Evolutionary conservation across 176 grass and related monocot genomes (phyloP), one percentile per base, ranked within the genome.

Genomic region (Microstegium vimineum): DNA sequence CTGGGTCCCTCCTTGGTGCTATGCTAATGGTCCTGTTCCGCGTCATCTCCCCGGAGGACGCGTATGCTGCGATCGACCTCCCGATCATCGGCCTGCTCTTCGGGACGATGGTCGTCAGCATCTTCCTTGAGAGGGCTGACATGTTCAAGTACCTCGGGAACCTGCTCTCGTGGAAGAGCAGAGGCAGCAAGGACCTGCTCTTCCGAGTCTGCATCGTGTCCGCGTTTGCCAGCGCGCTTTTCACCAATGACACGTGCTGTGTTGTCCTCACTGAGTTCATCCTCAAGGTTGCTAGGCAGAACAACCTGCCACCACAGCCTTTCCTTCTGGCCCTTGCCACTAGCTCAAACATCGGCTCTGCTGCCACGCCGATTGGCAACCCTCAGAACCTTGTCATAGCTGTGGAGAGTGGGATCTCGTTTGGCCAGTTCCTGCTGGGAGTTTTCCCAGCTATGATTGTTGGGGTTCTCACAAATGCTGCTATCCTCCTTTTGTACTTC

Each of bases 201-300:
- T 87, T 84, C 66, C 87, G 93, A 16, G 82, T 94, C 51, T 94
- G 93, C 75, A 73, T 92, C 17, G 90, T 94, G 26, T 92, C 93
- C 0, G 87, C 90, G 1, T 59, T 94, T 66, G 87, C 93, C 16
- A 92, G 90, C 22, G 87, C 93, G 0, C 79, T 94, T 15, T 94
- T 94, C 75, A 94, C 93, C 65, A 94, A 94, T 10, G 93, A 94
- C 71, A 94, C 93, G 17, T 88, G 90, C 65, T 94, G 93, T 71
- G 93, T 94, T 27, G 93, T 94, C 18, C 93, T 94, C 85, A 94
- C 93, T 22, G 93, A 94, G 51, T 94, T 92, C 79, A 90, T 94
- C 59, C 93, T 94, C 35, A 94, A 94, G 76, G 76, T 94, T 20
- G 93, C 93, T 0, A 77, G 93, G 46, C 93, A 94, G 82, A 94